Evolutionary conservation across 345 rosid species (phyloP), one percentile per base, ranked within the genome.

Genomic region (Rhizophora mangle): DNA sequence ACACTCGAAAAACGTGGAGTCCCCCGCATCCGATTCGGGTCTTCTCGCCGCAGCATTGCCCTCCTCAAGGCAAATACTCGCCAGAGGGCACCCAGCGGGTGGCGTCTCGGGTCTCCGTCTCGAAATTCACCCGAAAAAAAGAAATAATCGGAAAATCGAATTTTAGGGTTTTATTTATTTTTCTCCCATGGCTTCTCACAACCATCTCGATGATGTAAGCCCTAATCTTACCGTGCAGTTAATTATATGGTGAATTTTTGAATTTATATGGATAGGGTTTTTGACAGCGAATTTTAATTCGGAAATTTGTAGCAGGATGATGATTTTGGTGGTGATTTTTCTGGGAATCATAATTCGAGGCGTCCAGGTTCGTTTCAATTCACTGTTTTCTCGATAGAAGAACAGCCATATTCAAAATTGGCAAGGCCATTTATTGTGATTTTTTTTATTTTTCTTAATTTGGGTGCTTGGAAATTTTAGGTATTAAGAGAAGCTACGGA

Each of bases 301-400:
- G 22, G 6, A 13, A 43, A 43, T 10, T 11, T 11, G 15, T 13
- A 43, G 22, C 75, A 91, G 82, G 98, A 94, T 65, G 98, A 94
- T 77, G 97, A 88, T 80, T 94, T 94, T 70, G 98, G 97, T 5
- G 93, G 96, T 15, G 97, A 92, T 72, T 86, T 82, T 72, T 59
- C 89, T 1, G 90, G 85, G 36, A 69, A 72, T 54, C 84, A 85
- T 70, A 79, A 72, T 53, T 20, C 77, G 19, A 77, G 83, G 69
- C 83, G 78, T 70, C 76, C 97, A 77, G 97, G 97, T 94, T 56
- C 31, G 53, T 5, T 51, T 32, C 60, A 4, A 18, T 22, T 30
- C 32, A 6, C 16, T 51, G 3, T 65, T 43, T 46, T 19, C 37
- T 26, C 1, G 10, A 62, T 20, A 0, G 52, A 20, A 2, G 18